These are phyloP conservation scores for Porphyra umbilicalis DNA, from an alignment of 31 red algal genomes.

Conservation along the genomic window DNA sequence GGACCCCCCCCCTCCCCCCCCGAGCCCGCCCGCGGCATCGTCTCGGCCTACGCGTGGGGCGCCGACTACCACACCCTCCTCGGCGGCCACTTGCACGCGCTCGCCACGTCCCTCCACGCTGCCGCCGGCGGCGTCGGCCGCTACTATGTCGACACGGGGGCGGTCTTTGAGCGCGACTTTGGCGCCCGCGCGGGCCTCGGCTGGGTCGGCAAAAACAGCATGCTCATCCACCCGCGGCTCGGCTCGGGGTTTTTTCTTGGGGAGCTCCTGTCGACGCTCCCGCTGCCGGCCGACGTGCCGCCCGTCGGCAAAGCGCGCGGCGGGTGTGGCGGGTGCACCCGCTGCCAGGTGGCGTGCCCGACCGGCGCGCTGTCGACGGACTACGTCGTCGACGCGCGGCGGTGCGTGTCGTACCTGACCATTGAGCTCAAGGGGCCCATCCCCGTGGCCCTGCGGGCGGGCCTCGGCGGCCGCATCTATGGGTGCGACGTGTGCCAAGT, in stretches of 20 bases:
- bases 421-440: slow-evolving; percentile 86
- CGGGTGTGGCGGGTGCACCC: slow-evolving; percentile 74
- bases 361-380: slow-evolving; percentile 75
- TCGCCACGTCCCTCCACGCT: slow-evolving; percentile 36
- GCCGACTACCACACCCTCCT: slow-evolving; percentile 81
- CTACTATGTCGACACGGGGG: slow-evolving; percentile 94
- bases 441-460: slow-evolving; percentile 28
- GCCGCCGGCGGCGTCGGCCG: slow-evolving; percentile 69
- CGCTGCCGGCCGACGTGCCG: slow-evolving; percentile 48
- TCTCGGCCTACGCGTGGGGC: slow-evolving; percentile 95
- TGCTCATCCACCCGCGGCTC: slow-evolving; percentile 72
- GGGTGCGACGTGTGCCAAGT: slow-evolving; percentile 98
- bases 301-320: slow-evolving; percentile 11
- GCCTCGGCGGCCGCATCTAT: slow-evolving; percentile 76
- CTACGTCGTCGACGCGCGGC: slow-evolving; percentile 75
- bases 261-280: slow-evolving; percentile 80
- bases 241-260: slow-evolving; percentile 95
- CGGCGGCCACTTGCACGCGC: slow-evolving; percentile 19
- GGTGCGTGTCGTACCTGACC: slow-evolving; percentile 93
- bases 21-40: slow-evolving; percentile 36
- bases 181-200: slow-evolving; percentile 79
- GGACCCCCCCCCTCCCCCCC: background rate
- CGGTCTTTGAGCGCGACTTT: slow-evolving; percentile 84
- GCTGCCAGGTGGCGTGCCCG: slow-evolving; percentile 75
- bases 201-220: slow-evolving; percentile 90